These are phyloP conservation scores for Pichia cabralensis DNA, from an alignment of 805 yeast genomes.

Conservation along the genomic window DNA sequence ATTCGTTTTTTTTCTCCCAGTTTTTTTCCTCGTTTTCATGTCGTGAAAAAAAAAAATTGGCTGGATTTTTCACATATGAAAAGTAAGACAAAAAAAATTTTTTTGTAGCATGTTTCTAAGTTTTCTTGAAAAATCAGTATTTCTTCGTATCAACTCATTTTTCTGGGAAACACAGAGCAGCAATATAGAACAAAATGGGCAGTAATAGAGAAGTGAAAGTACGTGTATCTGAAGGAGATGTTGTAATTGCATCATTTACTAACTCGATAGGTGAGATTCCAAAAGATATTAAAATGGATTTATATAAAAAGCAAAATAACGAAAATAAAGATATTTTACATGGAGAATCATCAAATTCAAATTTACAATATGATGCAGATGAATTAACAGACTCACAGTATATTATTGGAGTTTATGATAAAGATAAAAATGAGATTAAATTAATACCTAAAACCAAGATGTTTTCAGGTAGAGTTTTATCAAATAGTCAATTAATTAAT, in stretches of 20 bases:
- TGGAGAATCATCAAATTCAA: conserved; percentile 54
- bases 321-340: conserved; percentile 42
- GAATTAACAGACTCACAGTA: conserved; percentile 39
- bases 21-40: no score
- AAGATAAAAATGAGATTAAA: conserved; percentile 47
- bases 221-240: conserved; percentile 5
- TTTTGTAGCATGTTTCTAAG: no score
- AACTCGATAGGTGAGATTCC: conserved; percentile 68
- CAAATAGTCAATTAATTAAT: conserved; percentile 19
- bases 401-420: conserved; percentile 71
- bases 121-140: no score
- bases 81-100: no score
- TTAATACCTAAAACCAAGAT: conserved; percentile 28
- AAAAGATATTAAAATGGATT: conserved; percentile 45
- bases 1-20: no score
- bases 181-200: no score
- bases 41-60: no score
- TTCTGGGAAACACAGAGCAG: no score
- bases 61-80: no score
- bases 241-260: conserved; percentile 57
- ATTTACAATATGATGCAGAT: conserved; percentile 63
- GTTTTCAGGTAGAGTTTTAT: conserved; percentile 24
- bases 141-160: no score
- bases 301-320: conserved; percentile 48
- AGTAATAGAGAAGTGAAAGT: no score